Conservation (phyloP, 2,329 filamentous ascomycete species). For the Phoma sp. region DNA sequence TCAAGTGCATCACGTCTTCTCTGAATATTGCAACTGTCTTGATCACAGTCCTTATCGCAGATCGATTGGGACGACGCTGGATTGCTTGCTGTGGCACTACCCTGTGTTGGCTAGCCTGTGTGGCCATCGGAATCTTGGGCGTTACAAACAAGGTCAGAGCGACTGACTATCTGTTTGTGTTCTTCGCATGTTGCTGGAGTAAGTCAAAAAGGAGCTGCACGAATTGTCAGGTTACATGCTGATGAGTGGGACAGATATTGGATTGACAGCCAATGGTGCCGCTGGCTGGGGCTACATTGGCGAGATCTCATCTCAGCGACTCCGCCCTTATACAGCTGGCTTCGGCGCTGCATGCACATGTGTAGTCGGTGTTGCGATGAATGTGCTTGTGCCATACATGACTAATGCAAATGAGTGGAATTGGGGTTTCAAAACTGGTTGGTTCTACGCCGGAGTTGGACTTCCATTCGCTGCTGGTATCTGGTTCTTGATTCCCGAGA, state of each 20-base stretch:
- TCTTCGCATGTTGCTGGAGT: background rate
- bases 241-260: conserved; percentile 6
- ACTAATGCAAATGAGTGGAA: conserved; percentile 14
- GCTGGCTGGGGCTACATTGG: conserved; percentile 17
- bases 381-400: conserved; percentile 15
- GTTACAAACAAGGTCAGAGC: background rate
- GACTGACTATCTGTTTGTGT: background rate
- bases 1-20: background rate
- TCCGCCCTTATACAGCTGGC: conserved; percentile 15
- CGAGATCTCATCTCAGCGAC: conserved; percentile 16
- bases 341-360: conserved; percentile 15
- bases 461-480: conserved; percentile 13
- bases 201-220: background rate
- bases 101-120: background rate
- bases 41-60: background rate
- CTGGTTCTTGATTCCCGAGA: conserved; percentile 19
- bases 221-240: background rate
- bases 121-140: background rate
- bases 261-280: conserved; percentile 12
- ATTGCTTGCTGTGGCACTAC: background rate
- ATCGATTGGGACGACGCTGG: background rate
- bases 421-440: conserved; percentile 19
- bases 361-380: conserved; percentile 13
- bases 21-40: background rate
- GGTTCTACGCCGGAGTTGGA: conserved; percentile 18